phyloP scores from a whole-genome alignment of 2,329 filamentous ascomycete species.

The Microcyclosporella mali region DNA sequence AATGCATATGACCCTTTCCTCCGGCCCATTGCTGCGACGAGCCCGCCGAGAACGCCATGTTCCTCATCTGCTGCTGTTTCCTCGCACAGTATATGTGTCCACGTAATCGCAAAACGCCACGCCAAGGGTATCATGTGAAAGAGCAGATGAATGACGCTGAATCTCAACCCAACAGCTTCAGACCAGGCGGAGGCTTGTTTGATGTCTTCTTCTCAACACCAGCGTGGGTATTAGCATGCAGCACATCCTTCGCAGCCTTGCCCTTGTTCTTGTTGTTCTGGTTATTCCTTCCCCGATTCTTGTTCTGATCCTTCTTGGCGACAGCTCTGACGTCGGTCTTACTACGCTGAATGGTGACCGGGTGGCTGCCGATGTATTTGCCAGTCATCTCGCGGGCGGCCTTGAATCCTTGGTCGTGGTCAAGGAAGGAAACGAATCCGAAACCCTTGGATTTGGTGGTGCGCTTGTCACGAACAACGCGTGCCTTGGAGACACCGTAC shows the following conservation, averaged over 20 bases:
- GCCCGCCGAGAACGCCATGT: too few species aligned
- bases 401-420: conserved; percentile 93
- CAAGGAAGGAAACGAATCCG: conserved; percentile 91
- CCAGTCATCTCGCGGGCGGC: conserved; percentile 97
- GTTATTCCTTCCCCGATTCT: conserved; percentile 46
- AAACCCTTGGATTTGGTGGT: conserved; percentile 95
- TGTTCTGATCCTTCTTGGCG: conserved; percentile 45
- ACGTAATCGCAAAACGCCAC: conserved; percentile 7
- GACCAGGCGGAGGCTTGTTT: conserved; percentile 18
- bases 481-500: conserved; percentile 88
- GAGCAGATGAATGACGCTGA: background rate
- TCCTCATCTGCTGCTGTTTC: too few species aligned
- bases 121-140: conserved; percentile 3
- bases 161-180: conserved; percentile 26
- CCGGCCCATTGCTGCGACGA: too few species aligned
- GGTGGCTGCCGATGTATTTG: conserved; percentile 98
- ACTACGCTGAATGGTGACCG: conserved; percentile 69
- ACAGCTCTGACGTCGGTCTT: conserved; percentile 85
- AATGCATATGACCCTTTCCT: background rate
- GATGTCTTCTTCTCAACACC: conserved; percentile 28
- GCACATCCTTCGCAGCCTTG: conserved; percentile 30
- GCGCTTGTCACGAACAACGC: conserved; percentile 89
- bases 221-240: conserved; percentile 32
- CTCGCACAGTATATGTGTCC: too few species aligned
- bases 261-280: conserved; percentile 38